These are phyloP conservation scores for Fraxinus sp. DNA, from an alignment of 305 asterid species.

Conservation along the genomic window DNA sequence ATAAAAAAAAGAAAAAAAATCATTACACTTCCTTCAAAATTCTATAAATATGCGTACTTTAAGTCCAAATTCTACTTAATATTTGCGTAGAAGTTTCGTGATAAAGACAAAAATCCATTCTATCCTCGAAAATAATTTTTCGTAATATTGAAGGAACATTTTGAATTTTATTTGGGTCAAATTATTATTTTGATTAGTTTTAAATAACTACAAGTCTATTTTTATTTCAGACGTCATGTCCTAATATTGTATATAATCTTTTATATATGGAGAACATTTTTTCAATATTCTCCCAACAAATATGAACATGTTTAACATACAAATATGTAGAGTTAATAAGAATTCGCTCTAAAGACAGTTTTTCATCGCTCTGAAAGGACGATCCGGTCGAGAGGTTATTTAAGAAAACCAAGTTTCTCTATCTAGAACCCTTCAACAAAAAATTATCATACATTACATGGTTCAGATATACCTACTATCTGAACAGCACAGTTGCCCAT, in stretches of 20 bases:
- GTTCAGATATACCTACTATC: neutral
- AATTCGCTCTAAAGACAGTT: neutral
- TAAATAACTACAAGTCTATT: neutral
- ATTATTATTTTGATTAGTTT: neutral
- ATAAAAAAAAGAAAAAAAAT: too few species aligned
- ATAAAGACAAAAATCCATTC: neutral
- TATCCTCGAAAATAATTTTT: neutral
- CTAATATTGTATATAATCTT: neutral
- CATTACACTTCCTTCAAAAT: neutral
- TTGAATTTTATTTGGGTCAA: neutral
- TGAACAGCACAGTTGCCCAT: neutral
- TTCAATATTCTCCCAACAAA: neutral
- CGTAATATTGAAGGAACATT: neutral
- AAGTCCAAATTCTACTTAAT: neutral
- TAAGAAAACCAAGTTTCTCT: neutral
- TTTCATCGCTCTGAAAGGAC: neutral
- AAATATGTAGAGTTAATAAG: neutral
- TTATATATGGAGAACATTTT: neutral
- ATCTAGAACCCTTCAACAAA: neutral
- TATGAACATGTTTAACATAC: neutral
- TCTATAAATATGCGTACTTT: neutral
- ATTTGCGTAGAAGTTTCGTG: neutral
- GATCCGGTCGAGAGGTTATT: neutral
- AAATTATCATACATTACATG: neutral
- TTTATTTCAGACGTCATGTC: neutral